phyloP scores from a whole-genome alignment of 305 asterid species.

The Fraxinus paxiana region DNA sequence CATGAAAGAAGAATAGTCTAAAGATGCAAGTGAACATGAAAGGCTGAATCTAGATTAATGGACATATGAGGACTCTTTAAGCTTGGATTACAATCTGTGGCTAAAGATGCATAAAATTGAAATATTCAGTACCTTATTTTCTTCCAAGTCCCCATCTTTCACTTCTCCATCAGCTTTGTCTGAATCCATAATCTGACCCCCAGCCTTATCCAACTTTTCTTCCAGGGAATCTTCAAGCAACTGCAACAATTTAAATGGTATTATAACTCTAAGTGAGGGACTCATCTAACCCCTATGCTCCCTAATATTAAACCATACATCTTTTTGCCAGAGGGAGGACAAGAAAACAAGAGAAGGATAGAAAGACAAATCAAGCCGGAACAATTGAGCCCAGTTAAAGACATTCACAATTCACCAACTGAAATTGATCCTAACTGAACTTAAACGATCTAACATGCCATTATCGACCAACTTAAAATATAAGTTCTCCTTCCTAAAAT shows the following conservation, averaged over 20 bases:
- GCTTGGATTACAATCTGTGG: constrained; percentile 16
- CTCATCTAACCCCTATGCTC: constrained; percentile 21
- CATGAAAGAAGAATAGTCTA: constrained; percentile 12
- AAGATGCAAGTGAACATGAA: constrained; percentile 23
- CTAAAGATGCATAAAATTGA: constrained; percentile 17
- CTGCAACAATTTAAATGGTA: constrained; percentile 42
- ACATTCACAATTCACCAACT: constrained; percentile 8
- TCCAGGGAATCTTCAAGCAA: constrained; percentile 89
- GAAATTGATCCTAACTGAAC: not conserved
- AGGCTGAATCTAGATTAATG: not conserved
- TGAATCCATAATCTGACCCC: constrained; percentile 50
- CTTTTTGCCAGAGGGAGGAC: not conserved
- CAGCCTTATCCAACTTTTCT: constrained; percentile 79
- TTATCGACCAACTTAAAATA: not conserved
- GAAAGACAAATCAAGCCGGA: not conserved
- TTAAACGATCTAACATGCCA: constrained; percentile 12
- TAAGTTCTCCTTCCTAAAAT: not conserved
- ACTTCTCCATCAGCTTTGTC: constrained; percentile 79
- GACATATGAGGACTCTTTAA: not conserved
- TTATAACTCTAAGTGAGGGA: constrained; percentile 18
- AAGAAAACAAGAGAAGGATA: constrained; percentile 8
- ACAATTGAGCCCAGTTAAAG: not conserved
- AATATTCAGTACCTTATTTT: constrained; percentile 56
- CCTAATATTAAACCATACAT: not conserved
- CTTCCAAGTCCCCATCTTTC: constrained; percentile 76